Base-by-base conservation (phyloP, 2,329 filamentous ascomycete genomes). In the Cladophialophora bantiana region DNA sequence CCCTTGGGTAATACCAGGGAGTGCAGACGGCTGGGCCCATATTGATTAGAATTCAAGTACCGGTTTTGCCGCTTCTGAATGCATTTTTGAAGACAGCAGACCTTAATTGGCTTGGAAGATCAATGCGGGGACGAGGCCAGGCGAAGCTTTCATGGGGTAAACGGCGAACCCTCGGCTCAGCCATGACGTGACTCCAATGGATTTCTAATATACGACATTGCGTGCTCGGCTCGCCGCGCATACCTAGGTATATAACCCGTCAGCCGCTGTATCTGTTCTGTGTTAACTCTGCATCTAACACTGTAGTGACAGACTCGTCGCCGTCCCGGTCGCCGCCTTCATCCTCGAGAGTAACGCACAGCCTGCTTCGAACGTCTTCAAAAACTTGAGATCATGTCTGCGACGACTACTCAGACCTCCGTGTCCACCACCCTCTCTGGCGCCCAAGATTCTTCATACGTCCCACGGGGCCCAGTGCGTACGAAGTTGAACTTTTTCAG, bases 401-500 rank as follows among this genome's bases (percentile, higher is more conserved):
- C 72, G 7, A 75, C 67, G 57, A 75, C 69, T 53, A 77, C 66
- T 50, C 70, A 65, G 9, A 71, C 73, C 10, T 67, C 75, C 48
- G 66, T 74, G 10, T 69, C 76, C 13, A 67, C 67, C 3, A 70
- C 73, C 45, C 75, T 79, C 52, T 71, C 73, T 42, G 70, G 70
- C 15, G 65, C 64, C 15, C 67, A 77, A 69, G 75, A 76, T 60
- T 57, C 76, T 34, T 71, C 73, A 57, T 78, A 76, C 59, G 77
- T 85, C 52, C 85, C 86, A 18, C 81, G 86, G 65, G 91, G 91
- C 68, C 82, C 86, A 70, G 86, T 90, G 67, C 82, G 82, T 55
- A 85, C 89, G 9, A 78, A 77, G n/a, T 81, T 94, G 36, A 85
- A 87, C 79, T 94, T 90, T 83, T 92, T 86, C 79, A 71, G 76